Percentiles rank a stretch among this genome's conserved stretches.
These are phyloP conservation scores for Chlorella sp. DNA, from an alignment of 139 green algal genomes.

Conservation along the genomic window DNA sequence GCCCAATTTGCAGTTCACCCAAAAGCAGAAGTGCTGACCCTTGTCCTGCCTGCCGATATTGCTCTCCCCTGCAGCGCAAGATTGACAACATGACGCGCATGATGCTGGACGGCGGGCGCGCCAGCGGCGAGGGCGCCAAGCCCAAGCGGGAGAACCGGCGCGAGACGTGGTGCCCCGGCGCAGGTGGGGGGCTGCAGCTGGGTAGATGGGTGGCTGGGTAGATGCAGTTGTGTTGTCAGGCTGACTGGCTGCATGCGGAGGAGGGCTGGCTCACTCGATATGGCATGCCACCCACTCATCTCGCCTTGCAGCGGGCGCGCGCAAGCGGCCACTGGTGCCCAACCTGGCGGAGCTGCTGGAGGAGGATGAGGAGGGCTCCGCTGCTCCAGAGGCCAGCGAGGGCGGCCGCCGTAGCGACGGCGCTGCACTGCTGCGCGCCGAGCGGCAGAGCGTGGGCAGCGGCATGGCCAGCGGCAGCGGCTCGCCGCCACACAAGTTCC, in stretches of 20 bases:
- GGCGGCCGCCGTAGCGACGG: conserved; percentile 15
- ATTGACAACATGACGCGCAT: conserved; percentile 57
- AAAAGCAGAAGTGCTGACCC: not conserved
- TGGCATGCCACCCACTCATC: too few relatives aligned
- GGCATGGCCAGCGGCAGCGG: not conserved
- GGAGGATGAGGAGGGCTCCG: not conserved
- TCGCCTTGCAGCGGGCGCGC: conserved; percentile 13
- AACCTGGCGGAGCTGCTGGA: conserved; percentile 36
- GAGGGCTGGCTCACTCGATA: not conserved
- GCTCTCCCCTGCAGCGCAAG: conserved; percentile 57
- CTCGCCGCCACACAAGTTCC: conserved; percentile 30
- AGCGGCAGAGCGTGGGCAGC: conserved; percentile 14
- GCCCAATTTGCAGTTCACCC: too few relatives aligned
- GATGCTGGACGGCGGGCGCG: conserved; percentile 42
- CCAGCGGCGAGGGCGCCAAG: conserved; percentile 23
- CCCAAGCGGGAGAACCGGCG: conserved; percentile 46
- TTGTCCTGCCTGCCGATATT: not conserved
- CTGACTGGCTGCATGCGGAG: not conserved
- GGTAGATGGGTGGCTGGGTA: not conserved
- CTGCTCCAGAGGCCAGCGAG: not conserved
- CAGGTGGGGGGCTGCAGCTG: not conserved
- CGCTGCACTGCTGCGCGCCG: conserved; percentile 10
- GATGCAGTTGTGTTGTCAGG: not conserved
- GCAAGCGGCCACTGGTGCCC: conserved; percentile 45
- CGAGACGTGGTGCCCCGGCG: conserved; percentile 59